Conservation (phyloP, 371 early-diverging fungal genomes). For the Haplosporangium sp. region DNA sequence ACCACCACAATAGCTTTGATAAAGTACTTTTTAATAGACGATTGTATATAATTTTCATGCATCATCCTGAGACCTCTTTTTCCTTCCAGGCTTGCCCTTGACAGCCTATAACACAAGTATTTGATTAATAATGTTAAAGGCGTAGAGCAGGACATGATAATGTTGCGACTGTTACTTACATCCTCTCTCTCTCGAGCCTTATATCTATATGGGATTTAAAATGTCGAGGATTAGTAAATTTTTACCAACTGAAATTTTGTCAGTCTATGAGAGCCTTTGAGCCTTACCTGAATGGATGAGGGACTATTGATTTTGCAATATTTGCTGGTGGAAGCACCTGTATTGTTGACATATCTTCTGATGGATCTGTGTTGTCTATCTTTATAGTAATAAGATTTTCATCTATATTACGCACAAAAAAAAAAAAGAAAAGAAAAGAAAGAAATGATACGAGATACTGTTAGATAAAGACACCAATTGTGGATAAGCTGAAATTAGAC, state of each 20-base stretch:
- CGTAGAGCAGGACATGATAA: neutral
- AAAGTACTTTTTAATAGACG: neutral
- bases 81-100: conserved; percentile 22
- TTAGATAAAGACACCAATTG: no score
- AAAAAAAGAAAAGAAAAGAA: neutral
- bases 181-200: conserved; percentile 33
- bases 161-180: conserved; percentile 2
- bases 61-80: conserved; percentile 10
- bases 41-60: neutral
- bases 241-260: no score
- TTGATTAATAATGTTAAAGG: neutral
- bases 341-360: conserved; percentile 27
- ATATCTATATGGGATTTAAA: conserved; percentile 17
- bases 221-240: no score
- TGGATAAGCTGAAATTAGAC: neutral
- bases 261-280: neutral
- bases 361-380: conserved; percentile 37
- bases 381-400: conserved; percentile 41
- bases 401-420: conserved; percentile 9
- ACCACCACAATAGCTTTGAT: conserved; percentile 17
- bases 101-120: neutral
- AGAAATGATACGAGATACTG: neutral
- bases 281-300: conserved; percentile 35
- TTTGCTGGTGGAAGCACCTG: conserved; percentile 37
- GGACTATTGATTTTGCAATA: conserved; percentile 29